Evolutionary conservation across 2,329 filamentous ascomycete species (phyloP).

Genomic region (Hymenoscyphus salicellus): DNA sequence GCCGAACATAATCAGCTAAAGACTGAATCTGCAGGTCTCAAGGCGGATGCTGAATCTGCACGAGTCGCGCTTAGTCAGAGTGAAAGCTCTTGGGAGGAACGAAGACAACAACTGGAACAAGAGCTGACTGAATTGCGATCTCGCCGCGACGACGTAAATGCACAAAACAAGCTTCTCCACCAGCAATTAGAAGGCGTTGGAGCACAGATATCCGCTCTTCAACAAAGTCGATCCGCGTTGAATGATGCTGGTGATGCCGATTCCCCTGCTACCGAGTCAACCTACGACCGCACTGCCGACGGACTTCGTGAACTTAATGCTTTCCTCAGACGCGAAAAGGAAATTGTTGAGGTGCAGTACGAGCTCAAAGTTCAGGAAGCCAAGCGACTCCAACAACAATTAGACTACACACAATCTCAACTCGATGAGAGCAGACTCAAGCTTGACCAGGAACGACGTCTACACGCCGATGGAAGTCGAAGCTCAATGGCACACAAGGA

Average conservation of each 20-base stretch:
- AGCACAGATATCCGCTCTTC: slow-evolving; percentile 73
- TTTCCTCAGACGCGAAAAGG: slow-evolving; percentile 91
- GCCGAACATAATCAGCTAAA: slow-evolving; percentile 79
- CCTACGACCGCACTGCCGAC: slow-evolving; percentile 61
- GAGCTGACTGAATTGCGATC: slow-evolving; percentile 77
- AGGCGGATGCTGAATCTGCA: slow-evolving; percentile 80
- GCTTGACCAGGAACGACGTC: slow-evolving; percentile 81
- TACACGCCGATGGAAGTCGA: slow-evolving; percentile 69
- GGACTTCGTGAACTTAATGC: slow-evolving; percentile 86
- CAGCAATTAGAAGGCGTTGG: slow-evolving; percentile 82
- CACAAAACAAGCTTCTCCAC: slow-evolving; percentile 88
- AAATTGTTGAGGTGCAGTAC: slow-evolving; percentile 95
- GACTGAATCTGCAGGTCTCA: slow-evolving; percentile 70
- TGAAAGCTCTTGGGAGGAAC: slow-evolving; percentile 84
- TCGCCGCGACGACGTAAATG: slow-evolving; percentile 77
- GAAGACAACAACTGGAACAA: slow-evolving; percentile 74
- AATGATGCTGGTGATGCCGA: slow-evolving; percentile 52
- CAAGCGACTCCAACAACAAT: slow-evolving; percentile 84
- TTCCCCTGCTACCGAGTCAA: slow-evolving; percentile 38
- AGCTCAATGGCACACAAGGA: slow-evolving; percentile 79
- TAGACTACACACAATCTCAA: slow-evolving; percentile 81
- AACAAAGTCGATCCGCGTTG: slow-evolving; percentile 65
- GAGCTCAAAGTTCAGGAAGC: slow-evolving; percentile 84
- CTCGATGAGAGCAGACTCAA: slow-evolving; percentile 87
- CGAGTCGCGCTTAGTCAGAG: slow-evolving; percentile 75